phyloP scores from a whole-genome alignment of 495 filamentous ascomycete genomes.

The Penicillium odoratum region DNA sequence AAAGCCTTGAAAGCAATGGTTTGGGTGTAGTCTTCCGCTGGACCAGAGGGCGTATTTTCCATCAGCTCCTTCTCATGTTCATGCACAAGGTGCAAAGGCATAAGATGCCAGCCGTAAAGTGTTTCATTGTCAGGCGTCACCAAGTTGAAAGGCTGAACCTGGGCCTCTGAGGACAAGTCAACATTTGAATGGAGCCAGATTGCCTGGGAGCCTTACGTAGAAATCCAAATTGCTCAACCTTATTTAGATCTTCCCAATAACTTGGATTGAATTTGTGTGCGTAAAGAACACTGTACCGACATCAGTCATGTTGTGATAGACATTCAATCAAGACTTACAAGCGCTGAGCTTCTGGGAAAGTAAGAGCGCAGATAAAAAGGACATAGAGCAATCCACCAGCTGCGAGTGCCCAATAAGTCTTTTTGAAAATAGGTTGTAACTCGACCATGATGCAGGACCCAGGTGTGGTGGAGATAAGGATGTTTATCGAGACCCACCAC shows the following conservation, averaged over 20 bases:
- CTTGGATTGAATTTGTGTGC: slow-evolving; percentile 69
- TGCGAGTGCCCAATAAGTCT: slow-evolving; percentile 57
- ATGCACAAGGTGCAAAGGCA: slow-evolving; percentile 47
- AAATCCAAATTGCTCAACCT: slow-evolving; percentile 79
- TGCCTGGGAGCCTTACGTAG: slow-evolving; percentile 54
- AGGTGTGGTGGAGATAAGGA: neutral
- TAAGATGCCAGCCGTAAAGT: slow-evolving; percentile 61
- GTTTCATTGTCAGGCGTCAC: slow-evolving; percentile 57
- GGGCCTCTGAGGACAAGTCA: slow-evolving; percentile 46
- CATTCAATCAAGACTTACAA: slow-evolving; percentile 39
- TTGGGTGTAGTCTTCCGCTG: slow-evolving; percentile 42
- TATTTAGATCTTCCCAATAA: slow-evolving; percentile 67
- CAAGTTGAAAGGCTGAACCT: slow-evolving; percentile 60
- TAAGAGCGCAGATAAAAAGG: slow-evolving; percentile 45
- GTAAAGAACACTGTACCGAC: slow-evolving; percentile 64
- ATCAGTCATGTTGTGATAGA: slow-evolving; percentile 12
- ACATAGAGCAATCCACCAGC: slow-evolving; percentile 54
- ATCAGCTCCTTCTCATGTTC: slow-evolving; percentile 16
- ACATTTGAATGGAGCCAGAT: neutral
- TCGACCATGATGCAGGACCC: slow-evolving; percentile 30
- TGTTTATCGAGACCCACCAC: neutral
- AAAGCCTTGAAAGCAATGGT: slow-evolving; percentile 55
- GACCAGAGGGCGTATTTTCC: slow-evolving; percentile 36
- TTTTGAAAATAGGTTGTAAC: slow-evolving; percentile 51
- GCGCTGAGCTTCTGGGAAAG: slow-evolving; percentile 50